phyloP scores from a whole-genome alignment of 2,329 filamentous ascomycete species.

The Trichocomaceae sp. region DNA sequence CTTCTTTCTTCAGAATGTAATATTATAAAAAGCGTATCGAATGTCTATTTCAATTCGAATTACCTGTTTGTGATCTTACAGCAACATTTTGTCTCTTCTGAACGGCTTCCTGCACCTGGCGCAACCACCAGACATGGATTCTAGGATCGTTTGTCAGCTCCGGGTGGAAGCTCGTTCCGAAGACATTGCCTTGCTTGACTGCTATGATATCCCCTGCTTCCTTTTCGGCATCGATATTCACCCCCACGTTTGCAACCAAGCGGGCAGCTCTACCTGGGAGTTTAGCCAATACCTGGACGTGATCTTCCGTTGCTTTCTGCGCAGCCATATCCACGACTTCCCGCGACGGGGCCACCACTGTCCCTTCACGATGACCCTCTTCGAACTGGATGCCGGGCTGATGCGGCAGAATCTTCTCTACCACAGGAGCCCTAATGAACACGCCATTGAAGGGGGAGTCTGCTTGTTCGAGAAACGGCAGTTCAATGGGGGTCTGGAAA shows the following conservation, averaged over 20 bases:
- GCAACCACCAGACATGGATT: constrained; percentile 91
- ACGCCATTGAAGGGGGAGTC: constrained; percentile 65
- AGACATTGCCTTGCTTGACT: constrained; percentile 81
- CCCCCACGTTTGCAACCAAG: constrained; percentile 39
- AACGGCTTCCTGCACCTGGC: constrained; percentile 53
- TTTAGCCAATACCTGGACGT: constrained; percentile 55
- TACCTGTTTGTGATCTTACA: constrained; percentile 14
- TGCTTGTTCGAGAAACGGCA: constrained; percentile 58
- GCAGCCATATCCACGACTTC: constrained; percentile 41
- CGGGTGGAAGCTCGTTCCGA: constrained; percentile 93
- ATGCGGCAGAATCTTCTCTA: constrained; percentile 67
- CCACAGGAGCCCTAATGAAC: constrained; percentile 90
- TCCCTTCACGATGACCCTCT: constrained; percentile 44
- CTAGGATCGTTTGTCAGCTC: constrained; percentile 82
- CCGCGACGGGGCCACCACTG: constrained; percentile 53
- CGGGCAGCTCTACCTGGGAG: constrained; percentile 48
- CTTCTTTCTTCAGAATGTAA: not conserved
- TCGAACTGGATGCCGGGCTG: constrained; percentile 45
- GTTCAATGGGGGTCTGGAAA: constrained; percentile 67
- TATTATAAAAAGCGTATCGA: constrained; percentile 18
- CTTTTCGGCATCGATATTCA: constrained; percentile 32
- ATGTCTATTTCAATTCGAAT: not conserved
- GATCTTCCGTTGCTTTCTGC: constrained; percentile 37
- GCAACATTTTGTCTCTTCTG: constrained; percentile 16
- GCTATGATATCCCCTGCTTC: constrained; percentile 70